Evolutionary conservation across 73 alveolate species (phyloP).

Genomic region (Paramecium biaurelia): DNA sequence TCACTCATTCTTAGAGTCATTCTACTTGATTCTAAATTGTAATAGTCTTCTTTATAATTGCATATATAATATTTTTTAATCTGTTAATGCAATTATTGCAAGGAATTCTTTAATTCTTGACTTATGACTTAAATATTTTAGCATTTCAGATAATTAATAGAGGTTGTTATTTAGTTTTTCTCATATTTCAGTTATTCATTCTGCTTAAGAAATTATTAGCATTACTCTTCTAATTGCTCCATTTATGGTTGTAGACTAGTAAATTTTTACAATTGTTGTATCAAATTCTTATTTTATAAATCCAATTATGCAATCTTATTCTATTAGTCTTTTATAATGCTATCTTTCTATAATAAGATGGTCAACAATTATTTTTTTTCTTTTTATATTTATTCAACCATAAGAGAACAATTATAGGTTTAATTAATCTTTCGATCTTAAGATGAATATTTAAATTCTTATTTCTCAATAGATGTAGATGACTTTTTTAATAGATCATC

Average conservation of each 20-base stretch:
- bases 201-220: neutral
- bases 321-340: neutral
- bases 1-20: neutral
- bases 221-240: neutral
- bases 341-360: neutral
- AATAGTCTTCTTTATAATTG: conserved; percentile 24
- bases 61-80: neutral
- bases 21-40: neutral
- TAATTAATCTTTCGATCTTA: neutral
- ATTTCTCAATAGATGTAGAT: neutral
- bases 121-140: neutral
- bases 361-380: conserved; percentile 28
- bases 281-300: neutral
- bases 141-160: neutral
- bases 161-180: neutral
- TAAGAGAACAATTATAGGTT: neutral
- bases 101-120: neutral
- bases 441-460: neutral
- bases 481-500: neutral
- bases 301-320: neutral
- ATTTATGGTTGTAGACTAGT: neutral
- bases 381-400: neutral
- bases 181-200: conserved; percentile 39
- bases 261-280: neutral
- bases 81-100: neutral